Evolutionary conservation across 192 early-diverging fungal genomes (phyloP), one percentile per base, ranked within the genome.

Genomic region (Helicostylum pulchrum): DNA sequence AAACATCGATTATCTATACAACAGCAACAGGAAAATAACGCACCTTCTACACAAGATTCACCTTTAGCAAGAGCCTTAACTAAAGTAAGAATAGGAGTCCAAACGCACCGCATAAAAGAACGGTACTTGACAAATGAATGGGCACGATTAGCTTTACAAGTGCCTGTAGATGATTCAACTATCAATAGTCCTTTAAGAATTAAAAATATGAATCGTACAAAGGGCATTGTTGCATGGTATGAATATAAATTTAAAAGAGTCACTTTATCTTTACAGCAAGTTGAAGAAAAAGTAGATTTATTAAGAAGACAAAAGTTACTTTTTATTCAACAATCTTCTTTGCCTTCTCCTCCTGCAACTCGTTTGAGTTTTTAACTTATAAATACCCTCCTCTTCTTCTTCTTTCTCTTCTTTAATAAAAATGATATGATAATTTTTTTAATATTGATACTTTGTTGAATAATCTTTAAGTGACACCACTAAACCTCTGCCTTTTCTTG

Each of bases 401-500:
- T 39, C 9, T 39, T 39, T 39, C 1, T 39, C 0, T 39, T 4
- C 4, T 39, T 39, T 9, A 39, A 39, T 39, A 39, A 39, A 36
- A 9, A 39, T 9, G 9, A 39, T 9, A 39, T 39, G 17, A 52
- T 26, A 30, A 2, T 7, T 23, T 19, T 15, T 45, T 65, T 82
- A 98, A 64, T 98, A 98, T 73, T 94, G 94, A 88, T 99, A 95
- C 69, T 96, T 98, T 65, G 96, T 98, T 46, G 93, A 95, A 71
- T 98, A 98, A 77, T 91, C 90, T 77, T 98, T 99, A 17, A 91
- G 92, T 34, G 93, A 92, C n/a, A 96, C 87, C 8, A 99, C 97
- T 62, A 99, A 81, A 82, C 97, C 97, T 43, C 93, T 81, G 36
- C 97, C 97, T 72, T 99, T 99, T 51, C 92, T 67, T 14, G 97